Percentiles rank a stretch among this genome's conserved stretches.
Conservation (phyloP, 2,329 filamentous ascomycete genomes). For the Aspergillus eucalypticola region DNA sequence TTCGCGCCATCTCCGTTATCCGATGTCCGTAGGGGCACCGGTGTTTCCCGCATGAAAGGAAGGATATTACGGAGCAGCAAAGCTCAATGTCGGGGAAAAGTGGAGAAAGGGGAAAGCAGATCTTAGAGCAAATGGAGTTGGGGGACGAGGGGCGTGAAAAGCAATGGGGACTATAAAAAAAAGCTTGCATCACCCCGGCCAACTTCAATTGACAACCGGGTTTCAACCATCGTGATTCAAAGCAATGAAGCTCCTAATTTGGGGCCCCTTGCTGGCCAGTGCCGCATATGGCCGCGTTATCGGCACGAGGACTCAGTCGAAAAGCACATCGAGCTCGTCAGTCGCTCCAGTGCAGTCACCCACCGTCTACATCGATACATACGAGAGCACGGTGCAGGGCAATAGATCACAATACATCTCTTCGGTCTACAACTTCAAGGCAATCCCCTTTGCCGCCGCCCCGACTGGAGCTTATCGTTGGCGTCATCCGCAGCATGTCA, state of each 20-base stretch:
- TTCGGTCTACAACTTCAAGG: conserved; percentile 22
- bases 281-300: background rate
- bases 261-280: background rate
- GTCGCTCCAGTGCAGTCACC: background rate
- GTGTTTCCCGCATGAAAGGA: background rate
- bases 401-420: conserved; percentile 23
- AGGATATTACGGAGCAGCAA: background rate
- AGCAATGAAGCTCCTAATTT: background rate
- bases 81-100: background rate
- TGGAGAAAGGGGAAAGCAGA: background rate
- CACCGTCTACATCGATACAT: conserved; percentile 10
- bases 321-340: background rate
- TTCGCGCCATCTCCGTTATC: background rate
- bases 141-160: background rate
- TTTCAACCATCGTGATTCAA: background rate
- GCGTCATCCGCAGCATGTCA: background rate
- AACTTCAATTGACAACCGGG: background rate
- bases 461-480: conserved; percentile 13
- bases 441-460: conserved; percentile 23
- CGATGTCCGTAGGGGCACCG: background rate
- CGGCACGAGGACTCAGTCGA: background rate
- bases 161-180: background rate
- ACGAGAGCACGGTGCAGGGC: conserved; percentile 23
- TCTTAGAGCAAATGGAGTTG: background rate
- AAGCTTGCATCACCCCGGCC: too few relatives aligned